These are phyloP conservation scores for Scheffersomyces insectosa DNA, from an alignment of 1,139 yeast genomes.

Conservation along the genomic window DNA sequence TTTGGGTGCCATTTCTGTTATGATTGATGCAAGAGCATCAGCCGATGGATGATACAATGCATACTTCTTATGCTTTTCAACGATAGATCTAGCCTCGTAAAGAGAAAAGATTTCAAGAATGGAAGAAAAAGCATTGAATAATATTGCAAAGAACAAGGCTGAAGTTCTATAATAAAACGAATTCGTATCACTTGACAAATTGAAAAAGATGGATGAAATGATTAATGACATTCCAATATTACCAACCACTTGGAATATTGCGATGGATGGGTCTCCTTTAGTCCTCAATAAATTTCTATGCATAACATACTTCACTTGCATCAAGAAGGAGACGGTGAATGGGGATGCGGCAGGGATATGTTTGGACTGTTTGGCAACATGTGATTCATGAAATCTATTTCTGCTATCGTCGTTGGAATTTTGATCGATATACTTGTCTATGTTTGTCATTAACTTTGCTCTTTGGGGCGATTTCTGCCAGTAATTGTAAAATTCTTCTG, in stretches of 20 bases:
- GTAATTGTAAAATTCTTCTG: conserved; percentile 24
- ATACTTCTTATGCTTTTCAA: conserved; percentile 61
- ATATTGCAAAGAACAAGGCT: conserved; percentile 54
- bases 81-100: conserved; percentile 58
- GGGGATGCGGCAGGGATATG: conserved; percentile 26
- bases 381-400: conserved; percentile 18
- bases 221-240: conserved; percentile 33
- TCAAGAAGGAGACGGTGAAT: conserved; percentile 32
- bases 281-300: conserved; percentile 27
- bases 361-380: conserved; percentile 31
- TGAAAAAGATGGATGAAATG: conserved; percentile 53
- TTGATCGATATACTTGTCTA: conserved; percentile 17
- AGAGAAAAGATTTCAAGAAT: conserved; percentile 58
- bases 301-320: conserved; percentile 34
- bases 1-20: conserved; percentile 61
- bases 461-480: conserved; percentile 27
- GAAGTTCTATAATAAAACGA: conserved; percentile 62
- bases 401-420: conserved; percentile 5
- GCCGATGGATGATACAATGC: conserved; percentile 68
- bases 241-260: conserved; percentile 26
- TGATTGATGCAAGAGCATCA: conserved; percentile 60
- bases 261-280: conserved; percentile 32
- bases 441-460: conserved; percentile 12
- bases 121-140: conserved; percentile 58
- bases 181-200: conserved; percentile 44